Evolutionary conservation across 2,329 filamentous ascomycete genomes (phyloP), one percentile per base, ranked within the genome.

Genomic region (Whalleya microplaca): DNA sequence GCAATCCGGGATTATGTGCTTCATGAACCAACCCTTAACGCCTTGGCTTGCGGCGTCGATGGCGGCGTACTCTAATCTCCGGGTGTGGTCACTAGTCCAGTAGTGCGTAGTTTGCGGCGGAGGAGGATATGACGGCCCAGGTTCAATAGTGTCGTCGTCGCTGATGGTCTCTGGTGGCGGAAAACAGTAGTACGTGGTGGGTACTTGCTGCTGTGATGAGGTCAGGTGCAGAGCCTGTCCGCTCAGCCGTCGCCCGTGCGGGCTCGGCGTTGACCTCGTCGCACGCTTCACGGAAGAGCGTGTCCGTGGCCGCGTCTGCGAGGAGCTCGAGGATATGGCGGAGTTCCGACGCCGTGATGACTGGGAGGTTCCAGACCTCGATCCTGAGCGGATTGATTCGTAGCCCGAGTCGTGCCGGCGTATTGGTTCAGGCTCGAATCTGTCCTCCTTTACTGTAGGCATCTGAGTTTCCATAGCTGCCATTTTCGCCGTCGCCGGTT

Each of bases 31-130:
- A 12, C 85, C 85, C 61, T 80, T 80, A 27, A 88, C 76, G 3
- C 85, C 85, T 1, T 78, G 77, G 37, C 79, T 81, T 1, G 85
- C 84, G 0, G 84, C 84, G 48, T 88, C 85, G 41, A 88, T 88
- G 53, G 85, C 85, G 0, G 84, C 85, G 64, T 88, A 88, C 73
- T 88, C 85, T 2, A 87, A 76, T 10, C 84, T 77, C 2, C 85
- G 78, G 0, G 85, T 87, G 51, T 77, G 78, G 66, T 87, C 83
- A 65, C 83, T 87, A 1, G 84, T 88, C 85, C 85, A 88, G 72
- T 88, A 88, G 66, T 87, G 84, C 1, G 83, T 84, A 2, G 85
- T 87, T 62, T 81, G 79, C 3, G 82, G 82, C 12, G 83, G 84
- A 1, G 77, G 75, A 2, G 76, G 71, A 32, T 75, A 73, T 2